These are phyloP conservation scores for Lactarius psammicola DNA, from an alignment of 768 basidiomycete genomes.

Conservation along the genomic window DNA sequence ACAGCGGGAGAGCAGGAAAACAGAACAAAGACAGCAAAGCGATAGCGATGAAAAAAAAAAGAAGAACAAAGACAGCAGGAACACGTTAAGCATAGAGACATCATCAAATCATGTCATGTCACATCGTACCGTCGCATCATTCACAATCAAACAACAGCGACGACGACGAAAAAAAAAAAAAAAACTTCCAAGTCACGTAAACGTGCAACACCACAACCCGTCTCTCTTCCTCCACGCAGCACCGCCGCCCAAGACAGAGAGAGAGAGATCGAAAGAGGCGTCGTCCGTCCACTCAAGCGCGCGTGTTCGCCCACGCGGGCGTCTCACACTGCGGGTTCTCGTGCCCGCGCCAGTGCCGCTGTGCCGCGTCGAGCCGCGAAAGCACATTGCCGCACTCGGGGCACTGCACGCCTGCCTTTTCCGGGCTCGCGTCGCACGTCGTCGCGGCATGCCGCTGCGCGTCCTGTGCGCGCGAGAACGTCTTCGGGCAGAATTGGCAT, in stretches of 20 bases:
- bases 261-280: no score
- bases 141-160: neutral
- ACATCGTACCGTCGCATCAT: neutral
- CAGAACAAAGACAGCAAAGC: neutral
- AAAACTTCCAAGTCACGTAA: neutral
- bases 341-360: slow-evolving; percentile 25
- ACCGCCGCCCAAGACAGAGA: no score
- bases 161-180: neutral
- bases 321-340: slow-evolving; percentile 10
- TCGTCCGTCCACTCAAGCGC: neutral
- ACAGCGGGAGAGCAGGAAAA: neutral
- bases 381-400: slow-evolving; percentile 16
- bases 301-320: neutral
- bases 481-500: slow-evolving; percentile 13
- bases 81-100: neutral
- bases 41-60: neutral
- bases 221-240: no score
- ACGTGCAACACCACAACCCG: neutral
- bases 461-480: slow-evolving; percentile 24
- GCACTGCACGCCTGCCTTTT: slow-evolving; percentile 5
- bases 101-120: neutral
- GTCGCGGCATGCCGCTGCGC: slow-evolving; percentile 5
- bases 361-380: slow-evolving; percentile 21
- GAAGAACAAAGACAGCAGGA: neutral
- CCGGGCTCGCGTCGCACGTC: slow-evolving; percentile 18